Evolutionary conservation across 2,329 filamentous ascomycete genomes (phyloP).

Genomic region (Coniochaeta hoffmannii): DNA sequence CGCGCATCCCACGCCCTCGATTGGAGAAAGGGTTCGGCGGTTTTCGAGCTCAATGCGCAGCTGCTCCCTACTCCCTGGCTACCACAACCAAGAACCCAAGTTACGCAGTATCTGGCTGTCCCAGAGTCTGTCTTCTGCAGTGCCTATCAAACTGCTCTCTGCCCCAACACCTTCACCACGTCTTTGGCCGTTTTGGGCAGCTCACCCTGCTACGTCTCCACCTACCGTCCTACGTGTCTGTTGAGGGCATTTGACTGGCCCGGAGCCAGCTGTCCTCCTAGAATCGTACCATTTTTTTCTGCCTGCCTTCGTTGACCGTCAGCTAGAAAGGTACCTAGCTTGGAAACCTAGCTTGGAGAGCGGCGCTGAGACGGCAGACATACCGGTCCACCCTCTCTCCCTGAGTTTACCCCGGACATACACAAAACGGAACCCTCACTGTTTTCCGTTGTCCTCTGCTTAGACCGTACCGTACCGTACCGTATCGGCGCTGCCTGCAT

Average conservation of each 20-base stretch:
- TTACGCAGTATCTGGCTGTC: not conserved
- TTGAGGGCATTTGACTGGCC: not conserved
- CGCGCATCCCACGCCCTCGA: conserved; percentile 1
- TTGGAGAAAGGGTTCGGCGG: not conserved
- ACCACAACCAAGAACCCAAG: too few species aligned
- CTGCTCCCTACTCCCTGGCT: too few species aligned
- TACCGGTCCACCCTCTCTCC: not conserved
- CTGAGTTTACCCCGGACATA: not conserved
- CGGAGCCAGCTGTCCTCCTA: not conserved
- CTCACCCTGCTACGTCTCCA: not conserved
- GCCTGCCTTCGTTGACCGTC: not conserved
- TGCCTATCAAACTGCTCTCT: not conserved
- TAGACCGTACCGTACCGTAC: not conserved
- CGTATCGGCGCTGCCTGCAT: not conserved
- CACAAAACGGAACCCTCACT: not conserved
- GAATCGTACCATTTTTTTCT: not conserved
- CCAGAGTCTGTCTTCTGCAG: not conserved
- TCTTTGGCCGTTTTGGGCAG: not conserved
- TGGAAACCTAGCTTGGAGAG: not conserved
- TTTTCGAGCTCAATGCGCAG: not conserved
- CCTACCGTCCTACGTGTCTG: not conserved
- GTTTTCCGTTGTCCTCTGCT: not conserved
- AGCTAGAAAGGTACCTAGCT: too few species aligned
- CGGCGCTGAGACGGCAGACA: not conserved
- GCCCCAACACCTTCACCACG: not conserved